Evolutionary conservation across 1,139 yeast genomes (phyloP), one percentile per base, ranked within the genome.

Genomic region (Kodamaea anthophila): DNA sequence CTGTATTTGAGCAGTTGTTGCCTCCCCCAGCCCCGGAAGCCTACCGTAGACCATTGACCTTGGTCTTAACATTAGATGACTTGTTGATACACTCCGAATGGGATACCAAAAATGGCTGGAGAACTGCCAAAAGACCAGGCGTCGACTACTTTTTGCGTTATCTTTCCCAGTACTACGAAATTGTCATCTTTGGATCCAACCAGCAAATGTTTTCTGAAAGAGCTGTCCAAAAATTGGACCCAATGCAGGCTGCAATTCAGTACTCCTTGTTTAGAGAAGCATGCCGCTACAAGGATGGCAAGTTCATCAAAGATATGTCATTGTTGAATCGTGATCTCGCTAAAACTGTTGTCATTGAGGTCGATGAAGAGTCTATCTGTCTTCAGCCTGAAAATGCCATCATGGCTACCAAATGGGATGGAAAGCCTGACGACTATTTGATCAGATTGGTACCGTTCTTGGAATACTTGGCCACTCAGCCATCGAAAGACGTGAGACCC

Each of bases 121-220:
- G 94, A 64, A 91, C 97, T 13, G 97, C 95, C 25, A 93, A 93
- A 69, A 84, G 99, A 65, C 98, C 98, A 24, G 99, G 98, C 37
- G 77, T 86, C 39, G 98, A 93, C 60, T 93, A 93, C 67, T 91
- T 91, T 64, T 66, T 91, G 55, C 95, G 94, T 21, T 91, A 91
- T 60, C 69, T 91, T 47, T 84, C 96, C 5, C 96, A 86, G 59
- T 88, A 87, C 64, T 91, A 91, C 59, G 99, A 91, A 61, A 81
- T 91, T 51, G 97, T 93, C 34, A 64, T 93, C 31, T 91, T 91
- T 54, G 76, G 93, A 20, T 77, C 87, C 38, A 84, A 85, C 55
- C 82, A 83, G 49, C 83, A 80, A 74, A 81, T 83, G 65, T 82
- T 82, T 54, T 77, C 93, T 37, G 96, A 88, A 52, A 81, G 74